Evolutionary conservation across 345 rosid species (phyloP).

Genomic region (Ceriops tagal): DNA sequence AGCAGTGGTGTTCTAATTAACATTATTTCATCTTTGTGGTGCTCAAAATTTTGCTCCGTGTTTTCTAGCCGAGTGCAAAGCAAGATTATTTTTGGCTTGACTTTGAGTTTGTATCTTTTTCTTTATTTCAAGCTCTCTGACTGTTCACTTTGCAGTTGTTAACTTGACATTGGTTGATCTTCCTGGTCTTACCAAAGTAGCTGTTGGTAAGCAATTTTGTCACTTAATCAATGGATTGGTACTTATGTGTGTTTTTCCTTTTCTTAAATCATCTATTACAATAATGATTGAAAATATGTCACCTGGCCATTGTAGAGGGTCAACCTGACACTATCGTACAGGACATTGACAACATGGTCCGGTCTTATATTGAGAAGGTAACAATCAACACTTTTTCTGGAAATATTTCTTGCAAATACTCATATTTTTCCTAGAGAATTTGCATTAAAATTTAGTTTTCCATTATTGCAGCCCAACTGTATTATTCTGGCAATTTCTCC

Average conservation of each 20-base stretch:
- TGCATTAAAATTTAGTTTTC: conserved; percentile 3
- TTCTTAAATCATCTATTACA: conserved; percentile 1
- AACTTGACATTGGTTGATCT: conserved; percentile 93
- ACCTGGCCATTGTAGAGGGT: conserved; percentile 58
- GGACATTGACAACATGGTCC: conserved; percentile 89
- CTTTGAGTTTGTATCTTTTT: background rate
- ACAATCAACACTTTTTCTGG: background rate
- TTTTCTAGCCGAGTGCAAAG: background rate
- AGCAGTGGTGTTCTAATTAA: no score
- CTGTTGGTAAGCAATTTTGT: conserved; percentile 64
- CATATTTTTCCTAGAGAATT: no score
- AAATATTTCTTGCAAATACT: background rate
- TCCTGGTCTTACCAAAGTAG: conserved; percentile 97
- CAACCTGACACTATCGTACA: conserved; percentile 86
- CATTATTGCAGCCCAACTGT: conserved; percentile 75
- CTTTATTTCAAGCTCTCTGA: background rate
- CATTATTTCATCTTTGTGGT: no score
- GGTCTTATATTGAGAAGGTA: conserved; percentile 88
- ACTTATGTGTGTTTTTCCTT: background rate
- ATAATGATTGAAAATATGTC: conserved; percentile 10
- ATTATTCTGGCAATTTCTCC: conserved; percentile 96
- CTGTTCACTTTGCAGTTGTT: conserved; percentile 55
- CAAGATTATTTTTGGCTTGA: background rate
- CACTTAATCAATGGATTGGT: conserved; percentile 4
- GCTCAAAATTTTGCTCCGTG: no score